These are phyloP conservation scores for Priceomyces medius DNA, from an alignment of 805 yeast genomes.

Conservation along the genomic window DNA sequence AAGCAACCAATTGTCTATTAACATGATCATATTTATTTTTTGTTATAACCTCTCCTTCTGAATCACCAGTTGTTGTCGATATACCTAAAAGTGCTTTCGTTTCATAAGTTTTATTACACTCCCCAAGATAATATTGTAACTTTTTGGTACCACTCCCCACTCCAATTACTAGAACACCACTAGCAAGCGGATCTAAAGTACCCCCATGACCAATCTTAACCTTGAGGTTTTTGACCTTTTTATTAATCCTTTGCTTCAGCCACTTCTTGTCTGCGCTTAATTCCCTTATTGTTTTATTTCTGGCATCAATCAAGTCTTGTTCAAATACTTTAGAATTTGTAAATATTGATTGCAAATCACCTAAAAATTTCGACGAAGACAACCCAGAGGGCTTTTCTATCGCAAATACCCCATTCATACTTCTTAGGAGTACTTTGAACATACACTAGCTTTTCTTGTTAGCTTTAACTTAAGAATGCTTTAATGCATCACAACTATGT, in stretches of 20 bases:
- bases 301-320: slow-evolving; percentile 50
- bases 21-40: slow-evolving; percentile 58
- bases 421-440: slow-evolving; percentile 11
- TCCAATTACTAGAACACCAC: slow-evolving; percentile 92
- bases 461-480: not conserved
- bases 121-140: slow-evolving; percentile 67
- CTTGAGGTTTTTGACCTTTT: slow-evolving; percentile 52
- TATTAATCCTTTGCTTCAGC: slow-evolving; percentile 49
- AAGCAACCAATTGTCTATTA: slow-evolving; percentile 48
- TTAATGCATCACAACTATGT: not conserved
- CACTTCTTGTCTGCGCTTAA: slow-evolving; percentile 37
- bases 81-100: slow-evolving; percentile 85
- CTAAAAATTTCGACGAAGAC: slow-evolving; percentile 72
- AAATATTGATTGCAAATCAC: slow-evolving; percentile 62
- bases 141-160: slow-evolving; percentile 90
- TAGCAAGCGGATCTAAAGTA: slow-evolving; percentile 91
- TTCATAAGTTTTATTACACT: slow-evolving; percentile 76
- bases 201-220: slow-evolving; percentile 98
- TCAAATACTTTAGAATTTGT: slow-evolving; percentile 59
- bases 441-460: slow-evolving; percentile 2
- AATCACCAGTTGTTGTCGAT: slow-evolving; percentile 91
- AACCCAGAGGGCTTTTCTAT: slow-evolving; percentile 86
- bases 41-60: slow-evolving; percentile 78
- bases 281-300: slow-evolving; percentile 43
- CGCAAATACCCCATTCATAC: slow-evolving; percentile 92